Percentiles rank a stretch among this genome's conserved stretches.
Conservation (phyloP, 495 filamentous ascomycete genomes). For the Sphaerosporella brunnea region DNA sequence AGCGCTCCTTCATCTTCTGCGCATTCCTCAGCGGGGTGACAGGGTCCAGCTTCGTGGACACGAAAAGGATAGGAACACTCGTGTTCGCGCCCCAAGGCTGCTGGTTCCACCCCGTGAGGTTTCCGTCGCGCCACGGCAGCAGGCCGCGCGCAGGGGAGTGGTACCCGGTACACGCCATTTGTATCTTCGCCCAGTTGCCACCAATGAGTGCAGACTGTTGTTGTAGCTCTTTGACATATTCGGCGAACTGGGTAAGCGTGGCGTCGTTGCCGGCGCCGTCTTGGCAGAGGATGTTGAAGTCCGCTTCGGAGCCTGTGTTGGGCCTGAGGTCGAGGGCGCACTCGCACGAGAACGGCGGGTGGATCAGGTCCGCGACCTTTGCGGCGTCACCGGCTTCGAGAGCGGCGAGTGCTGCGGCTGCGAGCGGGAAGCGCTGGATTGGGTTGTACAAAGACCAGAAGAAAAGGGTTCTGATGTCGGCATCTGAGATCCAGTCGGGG, state of each 20-base stretch:
- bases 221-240: conserved; percentile 32
- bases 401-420: conserved; percentile 38
- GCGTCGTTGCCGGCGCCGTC: conserved; percentile 34
- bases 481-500: conserved; percentile 27
- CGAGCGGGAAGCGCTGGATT: conserved; percentile 36
- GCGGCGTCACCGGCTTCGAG: conserved; percentile 38
- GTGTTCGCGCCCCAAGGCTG: conserved; percentile 28
- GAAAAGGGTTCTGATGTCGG: conserved; percentile 30
- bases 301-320: conserved; percentile 33
- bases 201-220: conserved; percentile 36
- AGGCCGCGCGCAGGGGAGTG: conserved; percentile 40
- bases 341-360: conserved; percentile 21
- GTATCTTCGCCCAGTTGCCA: conserved; percentile 40
- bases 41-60: conserved; percentile 41
- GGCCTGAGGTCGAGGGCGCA: conserved; percentile 26
- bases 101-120: neutral
- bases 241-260: conserved; percentile 31
- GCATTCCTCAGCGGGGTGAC: conserved; percentile 37
- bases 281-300: conserved; percentile 42
- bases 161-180: conserved; percentile 42
- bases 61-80: conserved; percentile 35
- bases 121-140: conserved; percentile 28
- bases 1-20: conserved; percentile 33
- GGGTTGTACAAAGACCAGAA: conserved; percentile 42
- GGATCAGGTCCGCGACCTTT: conserved; percentile 34